Evolutionary conservation across 2,329 filamentous ascomycete species (phyloP).

Genomic region (Cladosporium oxysporum): DNA sequence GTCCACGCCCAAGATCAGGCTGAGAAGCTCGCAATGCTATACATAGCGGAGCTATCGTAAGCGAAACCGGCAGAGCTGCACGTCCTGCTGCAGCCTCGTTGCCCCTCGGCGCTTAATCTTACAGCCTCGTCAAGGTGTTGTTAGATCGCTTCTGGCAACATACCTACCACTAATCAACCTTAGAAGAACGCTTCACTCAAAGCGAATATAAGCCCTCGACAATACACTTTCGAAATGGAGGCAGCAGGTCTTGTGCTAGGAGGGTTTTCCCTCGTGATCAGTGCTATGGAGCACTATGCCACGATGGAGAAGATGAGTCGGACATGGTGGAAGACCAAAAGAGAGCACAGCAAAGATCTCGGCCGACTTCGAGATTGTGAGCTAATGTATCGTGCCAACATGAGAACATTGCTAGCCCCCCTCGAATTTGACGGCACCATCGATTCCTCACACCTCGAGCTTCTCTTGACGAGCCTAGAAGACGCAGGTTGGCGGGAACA

Average conservation of each 20-base stretch:
- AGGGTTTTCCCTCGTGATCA: not conserved
- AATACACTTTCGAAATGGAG: not conserved
- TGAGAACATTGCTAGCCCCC: not conserved
- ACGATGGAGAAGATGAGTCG: not conserved
- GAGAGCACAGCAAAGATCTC: not conserved
- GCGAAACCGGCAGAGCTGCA: too few relatives aligned
- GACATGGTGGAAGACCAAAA: not conserved
- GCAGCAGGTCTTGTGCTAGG: not conserved
- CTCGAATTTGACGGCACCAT: not conserved
- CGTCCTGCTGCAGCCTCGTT: too few relatives aligned
- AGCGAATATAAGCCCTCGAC: too few relatives aligned
- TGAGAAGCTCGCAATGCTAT: too few relatives aligned
- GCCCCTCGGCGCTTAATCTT: too few relatives aligned
- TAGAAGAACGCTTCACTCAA: too few relatives aligned
- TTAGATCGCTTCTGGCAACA: too few relatives aligned
- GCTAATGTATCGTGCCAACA: not conserved
- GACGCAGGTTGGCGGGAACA: not conserved
- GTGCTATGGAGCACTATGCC: not conserved
- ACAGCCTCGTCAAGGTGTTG: too few relatives aligned
- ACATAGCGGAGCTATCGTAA: too few relatives aligned
- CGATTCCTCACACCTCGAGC: not conserved
- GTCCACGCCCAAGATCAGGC: too few relatives aligned
- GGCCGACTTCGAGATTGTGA: not conserved
- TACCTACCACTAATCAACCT: too few relatives aligned
- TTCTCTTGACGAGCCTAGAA: not conserved